A percentile compares a stretch with the other conserved stretches of the same genome.
phyloP scores from a whole-genome alignment of 805 yeast genomes.

The Lachancea meyersii region DNA sequence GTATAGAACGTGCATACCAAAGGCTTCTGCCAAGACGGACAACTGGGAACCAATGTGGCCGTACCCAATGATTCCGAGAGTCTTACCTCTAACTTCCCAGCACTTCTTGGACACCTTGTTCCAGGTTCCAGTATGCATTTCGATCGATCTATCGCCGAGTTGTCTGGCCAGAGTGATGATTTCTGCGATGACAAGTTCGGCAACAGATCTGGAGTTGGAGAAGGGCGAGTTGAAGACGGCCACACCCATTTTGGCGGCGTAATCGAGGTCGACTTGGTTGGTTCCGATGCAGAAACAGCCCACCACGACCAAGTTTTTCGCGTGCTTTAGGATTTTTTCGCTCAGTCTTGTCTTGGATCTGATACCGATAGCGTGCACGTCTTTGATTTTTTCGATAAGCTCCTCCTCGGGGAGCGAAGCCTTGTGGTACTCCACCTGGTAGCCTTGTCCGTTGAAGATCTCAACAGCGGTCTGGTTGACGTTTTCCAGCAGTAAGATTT shows the following conservation, averaged over 20 bases:
- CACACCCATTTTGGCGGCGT: slow-evolving; percentile 86
- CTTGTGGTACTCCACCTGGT: slow-evolving; percentile 93
- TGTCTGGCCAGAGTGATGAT: slow-evolving; percentile 92
- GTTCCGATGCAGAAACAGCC: slow-evolving; percentile 99
- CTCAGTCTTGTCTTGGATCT: slow-evolving; percentile 94
- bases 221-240: slow-evolving; percentile 98
- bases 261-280: slow-evolving; percentile 90
- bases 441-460: slow-evolving; percentile 82
- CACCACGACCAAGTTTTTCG: slow-evolving; percentile 80
- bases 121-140: slow-evolving; percentile 95
- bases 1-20: slow-evolving; percentile 95
- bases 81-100: slow-evolving; percentile 99
- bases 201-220: slow-evolving; percentile 97
- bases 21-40: slow-evolving; percentile 92
- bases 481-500: slow-evolving; percentile 83
- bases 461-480: slow-evolving; percentile 89
- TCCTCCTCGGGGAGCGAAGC: slow-evolving; percentile 87
- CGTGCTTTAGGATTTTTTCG: slow-evolving; percentile 70
- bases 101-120: slow-evolving; percentile 91
- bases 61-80: slow-evolving; percentile 93
- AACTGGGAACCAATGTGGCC: slow-evolving; percentile 98
- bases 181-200: slow-evolving; percentile 94
- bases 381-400: slow-evolving; percentile 85
- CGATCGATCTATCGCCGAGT: slow-evolving; percentile 92
- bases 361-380: slow-evolving; percentile 95